Evolutionary conservation across 1,284 basidiomycete species (phyloP).

Genomic region (Leccinum fallax): DNA sequence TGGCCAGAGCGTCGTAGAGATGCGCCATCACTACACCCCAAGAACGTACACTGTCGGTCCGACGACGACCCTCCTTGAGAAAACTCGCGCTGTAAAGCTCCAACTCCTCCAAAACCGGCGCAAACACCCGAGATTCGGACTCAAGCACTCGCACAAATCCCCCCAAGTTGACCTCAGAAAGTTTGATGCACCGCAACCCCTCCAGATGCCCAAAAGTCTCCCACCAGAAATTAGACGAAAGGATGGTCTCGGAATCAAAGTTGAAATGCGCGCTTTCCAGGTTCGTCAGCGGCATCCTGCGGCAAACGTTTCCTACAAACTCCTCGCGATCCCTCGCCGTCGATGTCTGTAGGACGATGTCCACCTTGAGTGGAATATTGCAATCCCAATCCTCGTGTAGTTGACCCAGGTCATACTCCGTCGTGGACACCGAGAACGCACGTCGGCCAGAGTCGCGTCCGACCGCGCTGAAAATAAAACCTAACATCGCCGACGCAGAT

Average conservation of each 20-base stretch:
- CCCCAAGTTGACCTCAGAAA: constrained; percentile 10
- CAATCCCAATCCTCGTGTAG: constrained; percentile 24
- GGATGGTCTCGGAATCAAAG: constrained; percentile 10
- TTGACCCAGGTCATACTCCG: constrained; percentile 9
- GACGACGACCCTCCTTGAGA: constrained; percentile 19
- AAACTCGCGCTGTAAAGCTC: constrained; percentile 32
- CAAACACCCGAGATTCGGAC: constrained; percentile 20
- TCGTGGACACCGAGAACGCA: constrained; percentile 9
- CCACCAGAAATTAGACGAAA: constrained; percentile 22
- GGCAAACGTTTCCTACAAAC: constrained; percentile 15
- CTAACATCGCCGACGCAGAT: constrained; percentile 6
- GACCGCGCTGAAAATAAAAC: constrained; percentile 21
- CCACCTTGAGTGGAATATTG: constrained; percentile 22
- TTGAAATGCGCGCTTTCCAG: constrained; percentile 15
- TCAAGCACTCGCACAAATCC: constrained; percentile 16
- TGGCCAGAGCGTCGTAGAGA: constrained; percentile 20
- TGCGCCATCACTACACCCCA: constrained; percentile 10
- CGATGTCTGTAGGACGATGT: constrained; percentile 14
- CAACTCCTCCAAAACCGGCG: constrained; percentile 35
- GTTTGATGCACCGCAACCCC: constrained; percentile 15
- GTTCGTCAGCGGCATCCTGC: constrained; percentile 18
- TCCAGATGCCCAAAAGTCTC: constrained; percentile 17
- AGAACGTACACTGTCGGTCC: constrained; percentile 5
- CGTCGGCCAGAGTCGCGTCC: constrained; percentile 13
- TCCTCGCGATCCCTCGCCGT: constrained; percentile 13